Percentiles rank a stretch among this genome's conserved stretches.
Conservation (phyloP, 257 asterid species). For the Apocynum venetum region DNA sequence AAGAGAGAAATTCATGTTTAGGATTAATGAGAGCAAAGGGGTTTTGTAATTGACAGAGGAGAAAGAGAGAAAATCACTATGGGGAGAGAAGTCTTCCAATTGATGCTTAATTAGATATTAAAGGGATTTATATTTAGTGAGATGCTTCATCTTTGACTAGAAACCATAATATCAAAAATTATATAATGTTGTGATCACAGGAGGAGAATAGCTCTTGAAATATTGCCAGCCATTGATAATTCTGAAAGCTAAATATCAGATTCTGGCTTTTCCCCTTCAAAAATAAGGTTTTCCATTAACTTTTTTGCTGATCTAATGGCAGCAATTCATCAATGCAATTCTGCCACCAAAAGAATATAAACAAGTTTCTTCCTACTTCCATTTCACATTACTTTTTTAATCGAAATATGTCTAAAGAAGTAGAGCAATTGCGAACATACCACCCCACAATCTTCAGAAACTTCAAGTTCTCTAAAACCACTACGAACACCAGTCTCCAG, state of each 20-base stretch:
- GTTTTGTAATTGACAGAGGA: background rate
- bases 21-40: background rate
- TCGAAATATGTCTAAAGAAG: background rate
- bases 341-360: background rate
- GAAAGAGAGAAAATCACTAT: background rate
- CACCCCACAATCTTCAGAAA: slow-evolving; percentile 99
- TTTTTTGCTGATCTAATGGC: background rate
- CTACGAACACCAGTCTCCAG: slow-evolving; percentile 85
- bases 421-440: slow-evolving; percentile 34
- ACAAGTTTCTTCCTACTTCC: background rate
- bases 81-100: background rate
- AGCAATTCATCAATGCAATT: slow-evolving; percentile 1
- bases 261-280: background rate
- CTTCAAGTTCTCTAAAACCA: slow-evolving; percentile 89
- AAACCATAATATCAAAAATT: background rate
- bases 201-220: background rate
- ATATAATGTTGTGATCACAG: background rate
- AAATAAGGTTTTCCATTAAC: background rate
- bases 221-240: background rate
- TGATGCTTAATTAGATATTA: background rate
- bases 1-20: background rate
- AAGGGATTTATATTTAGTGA: background rate
- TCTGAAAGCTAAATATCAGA: background rate
- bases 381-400: background rate
- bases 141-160: background rate